Percentiles rank a stretch among this genome's conserved stretches.
Evolutionary conservation across 345 rosid genomes (phyloP).

Genomic region (Erucastrum elatum): DNA sequence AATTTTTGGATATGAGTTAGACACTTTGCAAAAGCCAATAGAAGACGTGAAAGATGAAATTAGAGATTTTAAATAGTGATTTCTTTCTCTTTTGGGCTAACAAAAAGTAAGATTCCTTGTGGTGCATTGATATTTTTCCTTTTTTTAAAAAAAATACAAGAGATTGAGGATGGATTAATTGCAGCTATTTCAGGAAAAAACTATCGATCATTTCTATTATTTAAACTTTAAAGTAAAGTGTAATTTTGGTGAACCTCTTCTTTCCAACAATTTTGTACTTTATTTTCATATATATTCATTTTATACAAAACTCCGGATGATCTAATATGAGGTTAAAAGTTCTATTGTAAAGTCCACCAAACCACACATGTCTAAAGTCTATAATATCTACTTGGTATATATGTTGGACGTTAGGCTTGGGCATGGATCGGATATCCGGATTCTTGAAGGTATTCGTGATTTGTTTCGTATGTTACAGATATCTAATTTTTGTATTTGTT

Average conservation of each 20-base stretch:
- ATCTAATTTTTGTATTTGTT: no score
- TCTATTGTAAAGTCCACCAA: not conserved
- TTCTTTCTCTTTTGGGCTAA: conserved; percentile 9
- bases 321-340: not conserved
- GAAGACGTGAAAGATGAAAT: conserved; percentile 19
- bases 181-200: not conserved
- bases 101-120: conserved; percentile 32
- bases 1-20: no score
- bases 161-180: not conserved
- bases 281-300: not conserved
- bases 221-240: not conserved
- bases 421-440: no score
- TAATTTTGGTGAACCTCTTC: not conserved
- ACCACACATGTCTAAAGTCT: not conserved
- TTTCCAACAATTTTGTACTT: not conserved
- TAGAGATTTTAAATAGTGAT: not conserved
- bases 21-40: not conserved
- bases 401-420: not conserved
- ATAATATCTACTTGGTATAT: conserved; percentile 5
- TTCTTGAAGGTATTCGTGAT: no score
- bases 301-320: not conserved
- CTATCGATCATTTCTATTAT: not conserved
- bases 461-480: no score
- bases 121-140: conserved; percentile 9
- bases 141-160: not conserved